Percentiles rank a stretch among this genome's conserved stretches.
Conservation (phyloP, 129 eudicot species). For the Erigeron canadensis region DNA sequence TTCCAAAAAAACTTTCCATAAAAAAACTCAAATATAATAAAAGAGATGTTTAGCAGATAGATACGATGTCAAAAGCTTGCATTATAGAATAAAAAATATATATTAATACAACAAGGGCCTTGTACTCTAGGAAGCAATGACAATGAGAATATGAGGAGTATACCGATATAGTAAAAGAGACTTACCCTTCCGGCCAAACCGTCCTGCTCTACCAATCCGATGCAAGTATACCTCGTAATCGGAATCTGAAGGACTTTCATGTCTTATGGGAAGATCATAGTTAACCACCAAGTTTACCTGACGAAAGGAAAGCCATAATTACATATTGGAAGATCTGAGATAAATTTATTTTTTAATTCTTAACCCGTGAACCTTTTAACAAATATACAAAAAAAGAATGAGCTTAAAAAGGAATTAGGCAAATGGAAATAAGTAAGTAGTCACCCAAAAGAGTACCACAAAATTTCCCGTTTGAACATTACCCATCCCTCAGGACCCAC, state of each 20-base stretch:
- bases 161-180: not conserved
- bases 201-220: conserved; percentile 80
- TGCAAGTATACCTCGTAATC: conserved; percentile 69
- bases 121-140: not conserved
- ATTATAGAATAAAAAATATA: too few species aligned
- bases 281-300: conserved; percentile 82
- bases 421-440: too few species aligned
- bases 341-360: not conserved
- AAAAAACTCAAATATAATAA: too few species aligned
- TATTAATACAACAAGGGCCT: too few species aligned
- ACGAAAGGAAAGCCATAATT: not conserved
- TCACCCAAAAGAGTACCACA: too few species aligned
- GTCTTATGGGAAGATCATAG: conserved; percentile 58
- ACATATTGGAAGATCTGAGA: not conserved
- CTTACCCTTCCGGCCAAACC: conserved; percentile 81
- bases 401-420: not conserved
- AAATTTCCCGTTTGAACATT: too few species aligned
- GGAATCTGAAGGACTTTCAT: conserved; percentile 42
- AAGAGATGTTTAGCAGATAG: too few species aligned
- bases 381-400: not conserved
- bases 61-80: too few species aligned
- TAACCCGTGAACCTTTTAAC: too few species aligned
- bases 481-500: too few species aligned
- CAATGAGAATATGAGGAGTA: not conserved
- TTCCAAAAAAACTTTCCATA: too few species aligned